Percentiles rank a stretch among this genome's conserved stretches.
Conservation (phyloP, 1,284 basidiomycete species). For the Boletellus dicymbophilus region DNA sequence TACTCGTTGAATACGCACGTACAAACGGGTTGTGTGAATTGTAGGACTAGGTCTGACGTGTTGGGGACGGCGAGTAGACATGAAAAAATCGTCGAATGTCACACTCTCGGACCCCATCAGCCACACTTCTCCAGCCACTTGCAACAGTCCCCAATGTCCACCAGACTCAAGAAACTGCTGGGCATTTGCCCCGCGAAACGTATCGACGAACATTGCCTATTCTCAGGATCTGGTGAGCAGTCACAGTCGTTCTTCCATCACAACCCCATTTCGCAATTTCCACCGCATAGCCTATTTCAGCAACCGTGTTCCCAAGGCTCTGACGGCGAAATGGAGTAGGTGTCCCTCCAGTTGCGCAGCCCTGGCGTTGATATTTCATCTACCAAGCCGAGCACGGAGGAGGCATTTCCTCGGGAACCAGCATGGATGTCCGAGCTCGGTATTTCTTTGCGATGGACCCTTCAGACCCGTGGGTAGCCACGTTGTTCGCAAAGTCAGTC, state of each 20-base stretch:
- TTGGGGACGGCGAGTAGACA: too few relatives aligned
- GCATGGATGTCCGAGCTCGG: slow-evolving; percentile 12
- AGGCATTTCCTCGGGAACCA: slow-evolving; percentile 12
- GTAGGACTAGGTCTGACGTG: too few relatives aligned
- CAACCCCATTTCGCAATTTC: neutral
- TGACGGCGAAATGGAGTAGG: slow-evolving; percentile 29
- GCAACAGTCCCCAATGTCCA: too few relatives aligned
- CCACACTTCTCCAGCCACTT: too few relatives aligned
- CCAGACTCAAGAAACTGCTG: too few relatives aligned
- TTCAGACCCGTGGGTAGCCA: slow-evolving; percentile 28
- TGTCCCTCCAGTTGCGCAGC: neutral
- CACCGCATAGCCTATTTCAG: slow-evolving; percentile 32
- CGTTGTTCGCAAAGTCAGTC: slow-evolving; percentile 28
- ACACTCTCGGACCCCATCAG: too few relatives aligned
- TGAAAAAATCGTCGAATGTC: too few relatives aligned
- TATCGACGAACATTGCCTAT: slow-evolving; percentile 10
- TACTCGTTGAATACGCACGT: too few relatives aligned
- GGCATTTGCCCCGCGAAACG: neutral
- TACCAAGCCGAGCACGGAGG: slow-evolving; percentile 28
- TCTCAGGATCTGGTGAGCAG: slow-evolving; percentile 27
- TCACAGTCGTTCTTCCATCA: neutral
- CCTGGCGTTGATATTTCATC: neutral
- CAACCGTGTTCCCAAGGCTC: slow-evolving; percentile 17
- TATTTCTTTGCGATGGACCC: slow-evolving; percentile 33
- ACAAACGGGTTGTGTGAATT: too few relatives aligned